These are phyloP conservation scores for Mycena kentingensis DNA, from an alignment of 768 basidiomycete genomes.

Conservation along the genomic window DNA sequence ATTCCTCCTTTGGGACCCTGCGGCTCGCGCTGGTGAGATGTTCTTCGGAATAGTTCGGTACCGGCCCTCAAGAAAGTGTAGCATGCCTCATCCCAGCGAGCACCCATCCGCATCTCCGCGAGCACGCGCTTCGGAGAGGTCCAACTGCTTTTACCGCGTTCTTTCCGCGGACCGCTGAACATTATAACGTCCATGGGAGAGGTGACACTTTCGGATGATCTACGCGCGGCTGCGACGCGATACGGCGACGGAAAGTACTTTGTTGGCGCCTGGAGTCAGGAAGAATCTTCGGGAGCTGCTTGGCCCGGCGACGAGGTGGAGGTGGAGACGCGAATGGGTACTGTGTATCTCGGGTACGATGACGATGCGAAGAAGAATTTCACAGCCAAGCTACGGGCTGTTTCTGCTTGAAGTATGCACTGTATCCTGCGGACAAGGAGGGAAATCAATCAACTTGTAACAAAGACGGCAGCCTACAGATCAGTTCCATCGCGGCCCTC, in stretches of 20 bases:
- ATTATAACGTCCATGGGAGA: slow-evolving; percentile 12
- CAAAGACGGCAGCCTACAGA: too few species aligned
- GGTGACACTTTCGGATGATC: slow-evolving; percentile 4
- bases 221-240: slow-evolving; percentile 1
- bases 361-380: background rate
- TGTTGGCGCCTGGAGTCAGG: slow-evolving; percentile 13
- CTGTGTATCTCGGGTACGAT: slow-evolving; percentile 4
- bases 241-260: slow-evolving; percentile 8
- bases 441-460: too few species aligned
- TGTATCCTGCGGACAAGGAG: too few species aligned
- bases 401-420: too few species aligned
- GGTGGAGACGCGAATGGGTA: slow-evolving; percentile 2
- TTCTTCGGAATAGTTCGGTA: background rate
- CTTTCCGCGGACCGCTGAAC: slow-evolving; percentile 18
- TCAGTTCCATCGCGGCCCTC: too few species aligned
- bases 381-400: background rate
- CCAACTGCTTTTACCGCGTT: slow-evolving; percentile 14
- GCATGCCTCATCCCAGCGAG: slow-evolving; percentile 15
- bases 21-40: background rate
- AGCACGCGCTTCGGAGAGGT: slow-evolving; percentile 12
- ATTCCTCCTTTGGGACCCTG: background rate
- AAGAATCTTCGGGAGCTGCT: background rate
- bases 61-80: background rate
- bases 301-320: slow-evolving; percentile 14
- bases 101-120: slow-evolving; percentile 6